phyloP scores from a whole-genome alignment of 2,329 filamentous ascomycete genomes.

The Aureobasidium melanogenum region DNA sequence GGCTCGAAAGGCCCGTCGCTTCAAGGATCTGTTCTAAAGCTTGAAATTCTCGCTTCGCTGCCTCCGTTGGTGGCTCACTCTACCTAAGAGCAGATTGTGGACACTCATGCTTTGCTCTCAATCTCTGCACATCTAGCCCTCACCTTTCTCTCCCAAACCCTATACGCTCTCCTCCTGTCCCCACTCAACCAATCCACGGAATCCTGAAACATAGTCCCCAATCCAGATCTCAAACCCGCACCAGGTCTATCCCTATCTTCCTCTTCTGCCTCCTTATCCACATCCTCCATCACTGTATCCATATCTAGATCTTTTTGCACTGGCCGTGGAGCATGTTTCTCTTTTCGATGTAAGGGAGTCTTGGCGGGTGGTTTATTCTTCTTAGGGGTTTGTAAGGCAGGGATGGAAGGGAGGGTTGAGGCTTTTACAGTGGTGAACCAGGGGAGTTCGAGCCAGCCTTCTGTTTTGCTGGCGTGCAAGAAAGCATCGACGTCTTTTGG shows the following conservation, averaged over 20 bases:
- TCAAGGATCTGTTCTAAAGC: too few relatives aligned
- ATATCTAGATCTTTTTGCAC: neutral
- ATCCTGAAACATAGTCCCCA: slow-evolving; percentile 65
- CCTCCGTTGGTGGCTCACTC: too few relatives aligned
- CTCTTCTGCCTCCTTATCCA: slow-evolving; percentile 2
- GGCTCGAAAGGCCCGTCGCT: too few relatives aligned
- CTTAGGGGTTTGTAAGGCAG: slow-evolving; percentile 15
- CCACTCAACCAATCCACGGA: slow-evolving; percentile 63
- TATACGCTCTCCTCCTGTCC: slow-evolving; percentile 51
- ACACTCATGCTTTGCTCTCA: slow-evolving; percentile 22
- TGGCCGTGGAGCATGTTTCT: slow-evolving; percentile 23
- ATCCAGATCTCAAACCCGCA: slow-evolving; percentile 35
- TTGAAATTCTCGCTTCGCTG: too few relatives aligned
- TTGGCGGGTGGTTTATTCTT: slow-evolving; percentile 19
- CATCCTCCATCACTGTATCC: neutral
- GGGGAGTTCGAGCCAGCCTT: slow-evolving; percentile 14
- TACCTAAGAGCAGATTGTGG: too few relatives aligned
- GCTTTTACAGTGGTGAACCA: slow-evolving; percentile 39
- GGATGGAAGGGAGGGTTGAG: slow-evolving; percentile 26
- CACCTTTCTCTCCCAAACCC: slow-evolving; percentile 54
- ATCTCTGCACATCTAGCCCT: slow-evolving; percentile 46
- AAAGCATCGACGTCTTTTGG: slow-evolving; percentile 17
- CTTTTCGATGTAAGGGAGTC: slow-evolving; percentile 26
- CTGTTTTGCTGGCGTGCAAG: slow-evolving; percentile 10
- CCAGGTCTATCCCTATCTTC: slow-evolving; percentile 17